Evolutionary conservation across 352 stramenopile species (phyloP), one percentile per base, ranked within the genome.

Genomic region (Pythium brachiatum): DNA sequence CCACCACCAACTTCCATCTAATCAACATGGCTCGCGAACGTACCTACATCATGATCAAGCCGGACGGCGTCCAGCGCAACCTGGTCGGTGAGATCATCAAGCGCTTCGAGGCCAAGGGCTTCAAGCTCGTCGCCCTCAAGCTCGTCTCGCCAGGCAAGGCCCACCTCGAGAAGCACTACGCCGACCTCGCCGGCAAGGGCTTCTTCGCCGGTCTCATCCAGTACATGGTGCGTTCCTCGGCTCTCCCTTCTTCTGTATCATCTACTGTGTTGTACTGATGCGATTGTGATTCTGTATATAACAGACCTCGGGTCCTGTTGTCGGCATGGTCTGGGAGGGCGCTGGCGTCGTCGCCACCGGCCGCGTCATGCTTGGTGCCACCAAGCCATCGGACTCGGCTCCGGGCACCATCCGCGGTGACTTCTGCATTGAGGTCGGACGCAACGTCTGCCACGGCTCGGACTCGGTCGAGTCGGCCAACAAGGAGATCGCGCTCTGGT

Each of bases 401-500:
- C 94, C 94, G 57, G 97, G 97, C 68, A 99, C 97, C 69, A 99
- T 99, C 79, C 93, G 97, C 68, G 96, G 95, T 69, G 96, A 99
- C 82, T 98, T 96, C 76, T 98, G 93, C 76, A 86, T 98, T 66
- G 86, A 97, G 60, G 82, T 95, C 43, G 84, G 94, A 39, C 85
- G 95, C 65, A 99, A 98, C 78, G 93, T 98, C 61, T 98, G 92
- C 85, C 96, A 99, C 78, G 96, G 96, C 73, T 98, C 89, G 78
- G 97, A 99, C 76, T 94, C 94, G 59, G 95, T 99, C 21, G 97
- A 99, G 58, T 98, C 86, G 69, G 97, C 97, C 69, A 84, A 99
- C 50, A 88, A 97, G 62, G 98, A 99, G 81, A 99, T 99, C 79
- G 88, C 69, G 16, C 87, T 98, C 51, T 99, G 98, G 98, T 99